Base-by-base conservation (phyloP, 176 grass and related monocot genomes). In the Hordeum vulgare region DNA sequence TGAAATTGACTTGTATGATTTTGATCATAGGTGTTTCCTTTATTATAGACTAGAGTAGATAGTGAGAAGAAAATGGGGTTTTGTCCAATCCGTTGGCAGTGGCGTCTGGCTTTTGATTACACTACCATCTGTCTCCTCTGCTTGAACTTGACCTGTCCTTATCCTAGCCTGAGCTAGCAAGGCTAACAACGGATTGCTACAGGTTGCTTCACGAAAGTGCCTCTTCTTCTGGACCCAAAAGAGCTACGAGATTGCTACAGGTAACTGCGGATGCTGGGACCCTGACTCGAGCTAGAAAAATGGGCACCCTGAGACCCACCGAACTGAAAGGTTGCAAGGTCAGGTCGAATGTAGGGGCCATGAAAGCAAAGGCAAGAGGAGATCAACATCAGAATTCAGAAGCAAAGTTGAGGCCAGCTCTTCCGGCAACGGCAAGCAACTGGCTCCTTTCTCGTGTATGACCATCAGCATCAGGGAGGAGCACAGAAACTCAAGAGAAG, bases 371-470 rank as follows among this genome's bases (percentile, higher is more conserved):
- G 54, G 82, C 77, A 61, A 58, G 15, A 47, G 60, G 77, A 69
- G 9, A 54, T 5, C 51, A 61, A 70, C 31, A 26, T 11, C 47
- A 20, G 61, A 81, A 85, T 21, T 11, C 47, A 20, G 61, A 81
- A 85, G 82, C 62, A 17, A 83, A 41, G 3, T n/a, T 74, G 13
- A 62, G 18, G 18, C 53, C 18, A 56, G 9, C 14, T 29, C 23
- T 62, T 18, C 14, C 54, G 9, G 60, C 65, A 72, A 88, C 64
- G 41, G 47, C 80, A 83, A 87, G 63, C 80, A 83, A 78, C 53
- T 9, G 15, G 7, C 49, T 21, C 40, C 1, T 1, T 21, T 44
- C 36, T 24, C 5, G 26, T 59, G 37, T 56, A 37, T n/a, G 41
- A 60, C 61, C 1, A 13, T 26, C 12, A n/a, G 60, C 31, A 18